Base-by-base conservation (phyloP, 73 alveolate genomes). In the Blepharisma japonicum region DNA sequence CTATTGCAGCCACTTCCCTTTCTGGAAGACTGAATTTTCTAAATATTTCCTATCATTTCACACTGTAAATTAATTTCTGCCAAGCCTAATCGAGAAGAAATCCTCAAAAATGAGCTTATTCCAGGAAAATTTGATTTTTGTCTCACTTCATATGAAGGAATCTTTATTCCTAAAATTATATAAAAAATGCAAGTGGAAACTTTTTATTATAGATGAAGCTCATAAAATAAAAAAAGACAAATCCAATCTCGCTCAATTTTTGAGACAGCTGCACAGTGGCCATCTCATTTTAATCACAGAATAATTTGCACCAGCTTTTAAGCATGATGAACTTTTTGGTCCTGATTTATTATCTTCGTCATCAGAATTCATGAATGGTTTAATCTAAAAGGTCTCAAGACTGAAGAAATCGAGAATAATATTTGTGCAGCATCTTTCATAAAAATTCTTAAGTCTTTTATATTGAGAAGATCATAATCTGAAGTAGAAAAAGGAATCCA, bases 291-390 rank as follows among this genome's bases (percentile, higher is more conserved):
- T 96, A 61, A 87, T 96, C 1, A 95, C 93, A 97, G 86, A 97
- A 97, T 81, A 97, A 94, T 82, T 87, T 97, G 56, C 98, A 95
- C 53, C 99, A 97, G 83, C 90, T 97, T 71, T 96, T 98, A 99
- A 91, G 98, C 46, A 78, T 97, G 78, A 83, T 96, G 21, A 97
- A 97, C 82, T 97, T 94, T 80, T 87, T 97, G 68, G 84, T 97
- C 68, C 99, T 18, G 99, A 96, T 81, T 86, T 97, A 56, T 94
- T 97, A 85, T 85, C 87, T 55, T 88, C 97, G 5, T 68, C 90
- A 6, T 97, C 91, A 39, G 97, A 93, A 9, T 93, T 94, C 70
- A 92, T 56, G 94, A 92, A 77, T 90, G 96, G 96, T 94, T 94
- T 72, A 92, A 89, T 46, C 83, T 91, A 14, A 86, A 82, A 20